Conservation (phyloP, 495 filamentous ascomycete genomes). For the Aspergillus asperescens region DNA sequence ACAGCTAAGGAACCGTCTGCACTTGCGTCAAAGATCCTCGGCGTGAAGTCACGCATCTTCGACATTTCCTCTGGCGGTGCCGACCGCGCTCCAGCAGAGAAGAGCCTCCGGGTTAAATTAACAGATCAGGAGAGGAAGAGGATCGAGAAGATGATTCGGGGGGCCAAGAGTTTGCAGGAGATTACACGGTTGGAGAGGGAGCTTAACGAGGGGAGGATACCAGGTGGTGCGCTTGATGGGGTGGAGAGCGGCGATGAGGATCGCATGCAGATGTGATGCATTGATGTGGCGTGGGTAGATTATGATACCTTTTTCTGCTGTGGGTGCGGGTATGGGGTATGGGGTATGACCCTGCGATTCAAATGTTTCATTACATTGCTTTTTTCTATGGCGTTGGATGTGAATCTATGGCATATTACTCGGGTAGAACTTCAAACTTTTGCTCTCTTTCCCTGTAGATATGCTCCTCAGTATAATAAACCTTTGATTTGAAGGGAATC, state of each 20-base stretch:
- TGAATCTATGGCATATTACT: background rate
- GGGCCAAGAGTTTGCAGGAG: constrained; percentile 81
- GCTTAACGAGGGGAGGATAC: constrained; percentile 79
- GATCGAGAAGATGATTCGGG: constrained; percentile 68
- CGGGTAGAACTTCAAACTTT: background rate
- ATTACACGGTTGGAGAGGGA: constrained; percentile 78
- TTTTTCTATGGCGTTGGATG: background rate
- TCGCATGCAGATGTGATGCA: constrained; percentile 34
- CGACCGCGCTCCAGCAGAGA: constrained; percentile 47
- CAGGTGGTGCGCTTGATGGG: constrained; percentile 51
- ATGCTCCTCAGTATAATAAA: background rate
- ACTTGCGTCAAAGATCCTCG: constrained; percentile 84
- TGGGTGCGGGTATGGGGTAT: too few relatives aligned
- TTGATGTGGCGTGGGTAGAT: background rate
- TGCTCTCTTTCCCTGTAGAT: background rate
- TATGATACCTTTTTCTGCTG: background rate
- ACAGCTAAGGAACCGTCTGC: constrained; percentile 67
- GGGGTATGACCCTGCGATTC: background rate
- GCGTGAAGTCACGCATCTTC: constrained; percentile 78
- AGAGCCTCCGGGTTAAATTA: constrained; percentile 62
- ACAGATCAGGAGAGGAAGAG: constrained; percentile 65
- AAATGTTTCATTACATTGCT: background rate
- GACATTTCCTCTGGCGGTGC: constrained; percentile 51
- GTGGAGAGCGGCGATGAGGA: constrained; percentile 38
- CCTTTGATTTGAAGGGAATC: background rate